Conservation (phyloP, 495 filamentous ascomycete species). For the Annulohypoxylon stygium region DNA sequence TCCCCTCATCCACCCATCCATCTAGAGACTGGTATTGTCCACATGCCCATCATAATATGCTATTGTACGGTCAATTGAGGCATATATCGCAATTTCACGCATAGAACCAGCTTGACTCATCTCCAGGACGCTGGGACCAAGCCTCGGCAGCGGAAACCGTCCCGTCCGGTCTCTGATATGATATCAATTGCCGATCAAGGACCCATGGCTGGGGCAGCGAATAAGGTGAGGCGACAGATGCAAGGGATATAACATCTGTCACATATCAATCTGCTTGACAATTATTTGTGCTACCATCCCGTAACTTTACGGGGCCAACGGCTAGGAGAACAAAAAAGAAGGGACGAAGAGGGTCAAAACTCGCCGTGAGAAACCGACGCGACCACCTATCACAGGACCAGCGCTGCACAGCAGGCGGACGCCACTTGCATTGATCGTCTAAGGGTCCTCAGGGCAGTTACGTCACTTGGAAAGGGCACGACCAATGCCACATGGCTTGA, state of each 20-base stretch:
- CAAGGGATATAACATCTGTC: conserved; percentile 49
- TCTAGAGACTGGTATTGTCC: conserved; percentile 7
- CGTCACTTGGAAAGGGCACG: conserved; percentile 39
- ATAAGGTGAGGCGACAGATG: conserved; percentile 39
- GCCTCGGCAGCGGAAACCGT: conserved; percentile 42
- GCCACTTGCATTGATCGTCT: conserved; percentile 41
- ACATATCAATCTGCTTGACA: conserved; percentile 48
- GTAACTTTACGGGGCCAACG: conserved; percentile 30
- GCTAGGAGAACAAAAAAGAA: conserved; percentile 19
- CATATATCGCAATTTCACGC: conserved; percentile 33
- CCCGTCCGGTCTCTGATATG: conserved; percentile 38
- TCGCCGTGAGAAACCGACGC: conserved; percentile 42
- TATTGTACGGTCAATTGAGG: conserved; percentile 14
- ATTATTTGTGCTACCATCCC: conserved; percentile 43
- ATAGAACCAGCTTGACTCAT: conserved; percentile 34
- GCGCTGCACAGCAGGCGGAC: conserved; percentile 33
- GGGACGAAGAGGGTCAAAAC: conserved; percentile 24
- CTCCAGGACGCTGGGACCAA: conserved; percentile 36
- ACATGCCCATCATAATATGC: conserved; percentile 5
- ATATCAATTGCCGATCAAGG: conserved; percentile 49
- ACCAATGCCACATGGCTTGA: conserved; percentile 29
- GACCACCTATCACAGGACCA: conserved; percentile 36
- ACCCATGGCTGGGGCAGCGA: conserved; percentile 50
- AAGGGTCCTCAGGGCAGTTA: conserved; percentile 37
- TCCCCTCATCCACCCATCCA: conserved; percentile 18